Evolutionary conservation across 2,329 filamentous ascomycete species (phyloP), one percentile per base, ranked within the genome.

Genomic region (Pestalotiopsis sp.): DNA sequence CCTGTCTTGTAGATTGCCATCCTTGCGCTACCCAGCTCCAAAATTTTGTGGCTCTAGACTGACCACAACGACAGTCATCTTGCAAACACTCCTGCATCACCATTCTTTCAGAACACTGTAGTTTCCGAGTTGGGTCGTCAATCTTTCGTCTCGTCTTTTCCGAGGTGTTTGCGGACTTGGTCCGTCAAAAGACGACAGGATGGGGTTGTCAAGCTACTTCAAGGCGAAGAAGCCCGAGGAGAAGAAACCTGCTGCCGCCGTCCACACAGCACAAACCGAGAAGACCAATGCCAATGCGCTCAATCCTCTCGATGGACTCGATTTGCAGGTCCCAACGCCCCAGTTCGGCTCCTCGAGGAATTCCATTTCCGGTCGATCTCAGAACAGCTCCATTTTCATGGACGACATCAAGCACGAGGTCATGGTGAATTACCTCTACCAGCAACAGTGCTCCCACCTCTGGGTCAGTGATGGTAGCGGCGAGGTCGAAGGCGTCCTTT

Each of bases 371-470:
- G 84, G 78, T 36, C 80, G 78, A 57, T 87, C 85, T 1, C 66
- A 64, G 27, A 79, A 79, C 62, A 88, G 85, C 75, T 88, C 86
- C 52, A 80, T 86, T 68, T 86, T 91, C 69, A 79, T 92, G 12
- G 90, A 93, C 69, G 91, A 93, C 71, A 92, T 93, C 80, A 93
- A 92, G 79, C 90, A 93, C 75, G 92, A 94, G 79, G 91, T 94
- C 70, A 94, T 94, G 92, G 91, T 93, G 70, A 94, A 93, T 80
- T 93, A 93, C 77, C 83, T 95, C 31, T 93, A 93, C 79, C 92
- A 94, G 78, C 91, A 94, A 77, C 92, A 94, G 80, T 93, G 91
- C 75, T 87, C 88, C 13, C 87, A 89, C 70, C 85, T 93, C 41
- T 94, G 92, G 92, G 89, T 94, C 23, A 88, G 88, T 39, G 90